Evolutionary conservation across 2,329 filamentous ascomycete species (phyloP).

Genomic region (Trichoderma endophyticum): DNA sequence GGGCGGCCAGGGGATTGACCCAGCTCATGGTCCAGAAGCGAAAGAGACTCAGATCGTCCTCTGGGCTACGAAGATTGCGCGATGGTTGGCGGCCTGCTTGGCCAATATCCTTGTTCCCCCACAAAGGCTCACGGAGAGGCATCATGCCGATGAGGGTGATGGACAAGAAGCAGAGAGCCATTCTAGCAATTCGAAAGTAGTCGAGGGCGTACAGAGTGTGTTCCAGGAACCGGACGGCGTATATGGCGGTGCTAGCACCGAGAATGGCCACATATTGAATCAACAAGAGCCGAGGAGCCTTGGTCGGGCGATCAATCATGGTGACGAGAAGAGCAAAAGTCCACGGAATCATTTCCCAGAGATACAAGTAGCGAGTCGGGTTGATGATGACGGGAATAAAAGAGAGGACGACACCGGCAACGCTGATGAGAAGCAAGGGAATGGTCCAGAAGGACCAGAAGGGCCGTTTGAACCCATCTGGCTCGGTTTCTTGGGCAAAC

Average conservation of each 20-base stretch:
- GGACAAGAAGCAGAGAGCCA: constrained; percentile 26
- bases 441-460: constrained; percentile 41
- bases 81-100: constrained; percentile 28
- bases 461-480: constrained; percentile 25
- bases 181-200: constrained; percentile 26
- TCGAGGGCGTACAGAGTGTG: constrained; percentile 23
- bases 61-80: constrained; percentile 59
- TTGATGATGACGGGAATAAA: constrained; percentile 31
- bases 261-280: constrained; percentile 38
- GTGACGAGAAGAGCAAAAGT: constrained; percentile 36
- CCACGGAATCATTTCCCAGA: constrained; percentile 42
- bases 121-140: constrained; percentile 37
- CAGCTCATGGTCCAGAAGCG: constrained; percentile 84
- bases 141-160: constrained; percentile 35
- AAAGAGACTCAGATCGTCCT: constrained; percentile 76
- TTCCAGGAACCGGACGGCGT: constrained; percentile 32
- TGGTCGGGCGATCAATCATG: constrained; percentile 37
- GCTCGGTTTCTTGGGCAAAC: constrained; percentile 41
- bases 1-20: constrained; percentile 70
- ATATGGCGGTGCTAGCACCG: constrained; percentile 30
- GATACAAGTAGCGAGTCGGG: constrained; percentile 26
- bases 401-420: constrained; percentile 36
- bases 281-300: constrained; percentile 41
- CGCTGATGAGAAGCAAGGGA: constrained; percentile 32
- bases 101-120: constrained; percentile 34